Conservation (phyloP, 2,329 filamentous ascomycete genomes). For the Aureobasidium sp. region DNA sequence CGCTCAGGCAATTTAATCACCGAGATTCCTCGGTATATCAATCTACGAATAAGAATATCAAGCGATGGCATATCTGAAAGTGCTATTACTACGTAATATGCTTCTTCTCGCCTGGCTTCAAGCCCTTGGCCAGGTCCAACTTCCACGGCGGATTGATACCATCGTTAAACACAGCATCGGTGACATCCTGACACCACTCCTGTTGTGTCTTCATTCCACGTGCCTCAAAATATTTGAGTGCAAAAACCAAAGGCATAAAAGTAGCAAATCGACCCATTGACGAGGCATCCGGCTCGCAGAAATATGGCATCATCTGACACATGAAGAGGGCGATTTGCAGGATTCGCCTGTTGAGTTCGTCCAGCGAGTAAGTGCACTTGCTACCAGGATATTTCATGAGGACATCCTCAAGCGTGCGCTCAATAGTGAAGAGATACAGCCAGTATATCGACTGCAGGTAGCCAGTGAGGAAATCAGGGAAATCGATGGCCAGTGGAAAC, state of each 20-base stretch:
- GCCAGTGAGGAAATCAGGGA: conserved; percentile 21
- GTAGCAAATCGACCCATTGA: conserved; percentile 6
- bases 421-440: conserved; percentile 23
- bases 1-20: neutral
- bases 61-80: too few relatives aligned
- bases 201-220: neutral
- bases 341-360: conserved; percentile 44
- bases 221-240: neutral
- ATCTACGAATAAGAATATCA: too few relatives aligned
- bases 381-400: neutral
- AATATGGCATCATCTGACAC: conserved; percentile 9
- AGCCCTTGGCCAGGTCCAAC: neutral
- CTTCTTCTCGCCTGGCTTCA: conserved; percentile 2
- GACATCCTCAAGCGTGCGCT: neutral
- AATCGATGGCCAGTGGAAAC: conserved; percentile 20
- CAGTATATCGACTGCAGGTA: conserved; percentile 25
- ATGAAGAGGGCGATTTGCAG: conserved; percentile 34
- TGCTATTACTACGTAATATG: neutral
- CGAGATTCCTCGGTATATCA: too few relatives aligned
- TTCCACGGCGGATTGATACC: conserved; percentile 6
- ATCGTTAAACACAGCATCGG: neutral
- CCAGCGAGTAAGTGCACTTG: neutral
- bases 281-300: conserved; percentile 3
- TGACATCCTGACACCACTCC: conserved; percentile 4
- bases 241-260: conserved; percentile 9